Percentiles rank a stretch among this genome's conserved stretches.
These are phyloP conservation scores for Pichia scutulata DNA, from an alignment of 805 yeast genomes.

Conservation along the genomic window DNA sequence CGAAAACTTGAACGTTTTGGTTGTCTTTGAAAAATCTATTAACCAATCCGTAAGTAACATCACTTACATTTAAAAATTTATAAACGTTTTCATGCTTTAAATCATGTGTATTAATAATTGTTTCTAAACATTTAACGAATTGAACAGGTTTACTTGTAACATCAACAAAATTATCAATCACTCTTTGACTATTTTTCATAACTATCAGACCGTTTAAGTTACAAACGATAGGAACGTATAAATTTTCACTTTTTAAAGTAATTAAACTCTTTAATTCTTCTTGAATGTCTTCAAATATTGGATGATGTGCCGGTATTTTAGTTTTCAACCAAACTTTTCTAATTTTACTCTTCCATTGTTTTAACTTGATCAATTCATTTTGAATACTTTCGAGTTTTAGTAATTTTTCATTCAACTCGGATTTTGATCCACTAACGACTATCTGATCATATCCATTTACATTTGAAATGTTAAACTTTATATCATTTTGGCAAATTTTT, in stretches of 20 bases:
- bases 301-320: conserved; percentile 29
- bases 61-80: conserved; percentile 26
- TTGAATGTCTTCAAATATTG: conserved; percentile 24
- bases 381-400: conserved; percentile 10
- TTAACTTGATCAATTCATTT: conserved; percentile 10
- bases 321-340: conserved; percentile 25
- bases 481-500: conserved; percentile 10
- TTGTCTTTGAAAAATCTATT: conserved; percentile 19
- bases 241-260: conserved; percentile 2
- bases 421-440: conserved; percentile 25
- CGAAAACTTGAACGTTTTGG: conserved; percentile 2
- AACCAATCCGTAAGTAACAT: conserved; percentile 22
- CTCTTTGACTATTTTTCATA: conserved; percentile 11
- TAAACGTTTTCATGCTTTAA: conserved; percentile 4
- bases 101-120: conserved; percentile 7
- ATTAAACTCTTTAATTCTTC: conserved; percentile 16
- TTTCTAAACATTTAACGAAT: conserved; percentile 27
- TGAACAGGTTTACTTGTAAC: conserved; percentile 29
- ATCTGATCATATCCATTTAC: conserved; percentile 29
- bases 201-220: conserved; percentile 24
- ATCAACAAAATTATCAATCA: conserved; percentile 22
- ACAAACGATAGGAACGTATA: conserved; percentile 24
- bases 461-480: conserved; percentile 23
- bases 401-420: conserved; percentile 13
- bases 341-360: conserved; percentile 21